Evolutionary conservation across 2,329 filamentous ascomycete genomes (phyloP).

Genomic region (Basipetospora chlamydospora): DNA sequence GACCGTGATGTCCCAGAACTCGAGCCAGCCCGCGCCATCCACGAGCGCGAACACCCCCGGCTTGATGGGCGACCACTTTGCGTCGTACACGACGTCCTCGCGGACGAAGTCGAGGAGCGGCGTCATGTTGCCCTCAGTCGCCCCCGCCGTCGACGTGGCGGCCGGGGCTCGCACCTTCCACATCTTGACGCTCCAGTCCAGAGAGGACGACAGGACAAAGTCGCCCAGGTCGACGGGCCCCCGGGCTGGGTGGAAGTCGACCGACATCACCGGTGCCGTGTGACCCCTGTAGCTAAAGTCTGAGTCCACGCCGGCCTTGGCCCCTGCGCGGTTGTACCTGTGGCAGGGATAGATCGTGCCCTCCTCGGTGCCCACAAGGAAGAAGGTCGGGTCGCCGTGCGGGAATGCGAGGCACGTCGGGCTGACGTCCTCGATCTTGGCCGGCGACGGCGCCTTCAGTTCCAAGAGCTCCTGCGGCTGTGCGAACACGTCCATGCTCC

Average conservation of each 20-base stretch:
- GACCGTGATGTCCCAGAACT: slow-evolving; percentile 88
- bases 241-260: slow-evolving; percentile 85
- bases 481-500: slow-evolving; percentile 95
- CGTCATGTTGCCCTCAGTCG: slow-evolving; percentile 33
- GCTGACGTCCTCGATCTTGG: slow-evolving; percentile 77
- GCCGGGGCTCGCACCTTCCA: slow-evolving; percentile 85
- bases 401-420: slow-evolving; percentile 93
- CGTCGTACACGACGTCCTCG: slow-evolving; percentile 95
- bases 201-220: slow-evolving; percentile 74
- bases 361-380: slow-evolving; percentile 93
- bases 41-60: slow-evolving; percentile 91
- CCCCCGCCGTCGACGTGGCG: slow-evolving; percentile 46
- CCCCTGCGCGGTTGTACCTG: slow-evolving; percentile 89
- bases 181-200: slow-evolving; percentile 95
- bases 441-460: slow-evolving; percentile 68
- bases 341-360: slow-evolving; percentile 94
- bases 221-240: slow-evolving; percentile 92
- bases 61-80: slow-evolving; percentile 85
- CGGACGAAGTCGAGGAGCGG: slow-evolving; percentile 83
- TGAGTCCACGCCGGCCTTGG: slow-evolving; percentile 87
- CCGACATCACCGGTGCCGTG: slow-evolving; percentile 85
- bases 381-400: slow-evolving; percentile 89
- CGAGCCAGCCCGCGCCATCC: slow-evolving; percentile 80
- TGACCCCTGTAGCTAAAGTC: slow-evolving; percentile 82
- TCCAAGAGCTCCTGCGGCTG: slow-evolving; percentile 92